Base-by-base conservation (phyloP, 75 land plant genomes). In the Sequoiadendron giganteum region DNA sequence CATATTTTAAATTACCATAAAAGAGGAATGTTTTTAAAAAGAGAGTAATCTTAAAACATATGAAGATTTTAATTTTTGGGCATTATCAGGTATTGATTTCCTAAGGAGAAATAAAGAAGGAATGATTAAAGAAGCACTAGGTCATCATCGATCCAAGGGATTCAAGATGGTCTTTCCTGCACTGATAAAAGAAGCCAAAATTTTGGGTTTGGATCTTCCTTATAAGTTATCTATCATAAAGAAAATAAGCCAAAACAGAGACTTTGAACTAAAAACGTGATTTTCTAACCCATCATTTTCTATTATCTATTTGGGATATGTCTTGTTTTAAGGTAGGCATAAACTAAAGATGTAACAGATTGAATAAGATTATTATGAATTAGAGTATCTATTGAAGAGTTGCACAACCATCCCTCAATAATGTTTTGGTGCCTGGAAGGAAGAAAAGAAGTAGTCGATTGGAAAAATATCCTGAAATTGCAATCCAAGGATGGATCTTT, bases 161-260 rank as follows among this genome's bases (percentile, higher is more conserved):
- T 98, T 98, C 84, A 96, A 98, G 87, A 91, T 98, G 21, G 95
- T 94, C 30, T 95, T 98, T 84, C 99, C 98, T 42, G 88, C 97
- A 0, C 90, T 98, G 65, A 76, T 98, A 0, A 93, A 94, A 30
- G 93, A 91, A 21, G 98, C 99, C 21, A 86, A 81, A 79, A 70
- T 83, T 30, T 75, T 98, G 79, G 91, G 85, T 79, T 89, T 98
- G 11, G 94, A 94, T 36, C 81, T 98, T 14, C 93, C 98, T 8
- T 88, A 92, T 84, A 89, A 94, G 32, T 85, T 92, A 25, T 93
- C 94, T 19, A 90, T 86, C 18, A 58, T 98, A 73, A 87, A 93
- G 86, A 89, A 90, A 39, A 93, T 95, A 15, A 87, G 91, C 38
- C 89, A 86, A 21, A 87, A 84, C 87, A 90, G 97, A 82, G 80